Evolutionary conservation across 2,329 filamentous ascomycete species (phyloP).

Genomic region (Ramichloridium luteum): DNA sequence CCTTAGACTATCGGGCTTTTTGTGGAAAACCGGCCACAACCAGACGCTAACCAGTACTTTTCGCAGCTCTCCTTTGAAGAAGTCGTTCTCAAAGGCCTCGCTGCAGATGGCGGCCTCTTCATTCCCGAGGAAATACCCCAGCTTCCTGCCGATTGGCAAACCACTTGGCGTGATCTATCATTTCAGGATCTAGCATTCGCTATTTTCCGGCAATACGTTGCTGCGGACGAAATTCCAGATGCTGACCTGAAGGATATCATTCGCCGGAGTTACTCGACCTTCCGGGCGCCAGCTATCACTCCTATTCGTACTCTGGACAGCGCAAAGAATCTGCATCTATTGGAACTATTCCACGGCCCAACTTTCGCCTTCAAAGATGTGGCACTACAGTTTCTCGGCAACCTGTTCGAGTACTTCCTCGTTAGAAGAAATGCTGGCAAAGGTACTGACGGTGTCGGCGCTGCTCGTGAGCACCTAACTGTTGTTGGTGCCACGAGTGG

Average conservation of each 20-base stretch:
- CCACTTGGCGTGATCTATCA: constrained; percentile 61
- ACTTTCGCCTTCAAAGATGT: constrained; percentile 95
- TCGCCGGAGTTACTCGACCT: constrained; percentile 74
- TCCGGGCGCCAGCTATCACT: constrained; percentile 65
- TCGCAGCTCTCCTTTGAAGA: constrained; percentile 86
- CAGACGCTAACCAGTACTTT: constrained; percentile 21
- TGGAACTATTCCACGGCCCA: constrained; percentile 93
- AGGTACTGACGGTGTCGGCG: constrained; percentile 36
- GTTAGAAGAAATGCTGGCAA: constrained; percentile 60
- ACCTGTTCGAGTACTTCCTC: constrained; percentile 84
- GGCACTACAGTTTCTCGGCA: constrained; percentile 88
- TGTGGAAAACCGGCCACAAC: too few relatives aligned
- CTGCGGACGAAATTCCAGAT: constrained; percentile 65
- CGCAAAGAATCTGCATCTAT: constrained; percentile 60
- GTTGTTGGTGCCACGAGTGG: constrained; percentile 80
- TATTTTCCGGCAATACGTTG: constrained; percentile 81
- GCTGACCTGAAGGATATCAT: constrained; percentile 75
- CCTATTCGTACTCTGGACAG: constrained; percentile 67
- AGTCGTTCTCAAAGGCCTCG: constrained; percentile 79
- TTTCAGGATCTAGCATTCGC: constrained; percentile 74
- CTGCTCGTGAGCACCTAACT: constrained; percentile 65
- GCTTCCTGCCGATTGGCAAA: constrained; percentile 50
- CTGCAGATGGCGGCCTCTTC: constrained; percentile 76
- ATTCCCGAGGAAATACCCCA: constrained; percentile 71
- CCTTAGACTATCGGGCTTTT: too few relatives aligned